phyloP scores from a whole-genome alignment of 1,284 basidiomycete species.

The Jaminaea rosea region DNA sequence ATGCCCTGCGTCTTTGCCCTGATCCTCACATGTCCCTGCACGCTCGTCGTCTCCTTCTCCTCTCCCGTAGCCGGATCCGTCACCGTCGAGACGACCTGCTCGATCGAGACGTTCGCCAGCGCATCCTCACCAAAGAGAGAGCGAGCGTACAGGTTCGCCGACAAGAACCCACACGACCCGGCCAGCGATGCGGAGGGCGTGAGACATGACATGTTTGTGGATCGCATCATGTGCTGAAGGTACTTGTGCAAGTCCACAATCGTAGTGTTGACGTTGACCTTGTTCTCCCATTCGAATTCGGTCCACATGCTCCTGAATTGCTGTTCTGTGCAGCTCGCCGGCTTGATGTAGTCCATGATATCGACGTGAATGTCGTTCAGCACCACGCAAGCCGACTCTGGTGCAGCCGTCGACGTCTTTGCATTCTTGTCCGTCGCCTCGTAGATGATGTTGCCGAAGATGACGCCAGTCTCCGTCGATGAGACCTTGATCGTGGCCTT shows the following conservation, averaged over 20 bases:
- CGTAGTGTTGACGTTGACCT: conserved; percentile 78
- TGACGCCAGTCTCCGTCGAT: conserved; percentile 86
- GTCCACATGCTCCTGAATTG: conserved; percentile 86
- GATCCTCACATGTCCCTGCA: conserved; percentile 40
- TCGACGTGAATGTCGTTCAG: conserved; percentile 97
- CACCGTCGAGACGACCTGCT: conserved; percentile 51
- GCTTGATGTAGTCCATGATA: conserved; percentile 99
- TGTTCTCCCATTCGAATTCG: conserved; percentile 97
- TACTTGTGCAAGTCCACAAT: conserved; percentile 75
- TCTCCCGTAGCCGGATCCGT: neutral
- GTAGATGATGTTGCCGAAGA: conserved; percentile 97
- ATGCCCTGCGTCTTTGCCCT: conserved; percentile 53
- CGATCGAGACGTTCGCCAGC: conserved; percentile 87
- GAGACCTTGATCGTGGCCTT: conserved; percentile 93
- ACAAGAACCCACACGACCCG: conserved; percentile 86
- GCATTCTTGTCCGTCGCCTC: conserved; percentile 51
- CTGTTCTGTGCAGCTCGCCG: conserved; percentile 87
- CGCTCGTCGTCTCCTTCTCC: neutral
- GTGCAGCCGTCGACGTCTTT: conserved; percentile 12
- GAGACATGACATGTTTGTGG: conserved; percentile 92
- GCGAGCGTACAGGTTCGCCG: conserved; percentile 85
- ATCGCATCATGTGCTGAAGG: conserved; percentile 69
- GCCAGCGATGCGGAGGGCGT: conserved; percentile 84
- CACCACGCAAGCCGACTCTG: conserved; percentile 64
- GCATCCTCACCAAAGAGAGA: conserved; percentile 95